A percentile compares a stretch with the other conserved stretches of the same genome.
Conservation (phyloP, 345 rosid species). For the Durio zibethinus region DNA sequence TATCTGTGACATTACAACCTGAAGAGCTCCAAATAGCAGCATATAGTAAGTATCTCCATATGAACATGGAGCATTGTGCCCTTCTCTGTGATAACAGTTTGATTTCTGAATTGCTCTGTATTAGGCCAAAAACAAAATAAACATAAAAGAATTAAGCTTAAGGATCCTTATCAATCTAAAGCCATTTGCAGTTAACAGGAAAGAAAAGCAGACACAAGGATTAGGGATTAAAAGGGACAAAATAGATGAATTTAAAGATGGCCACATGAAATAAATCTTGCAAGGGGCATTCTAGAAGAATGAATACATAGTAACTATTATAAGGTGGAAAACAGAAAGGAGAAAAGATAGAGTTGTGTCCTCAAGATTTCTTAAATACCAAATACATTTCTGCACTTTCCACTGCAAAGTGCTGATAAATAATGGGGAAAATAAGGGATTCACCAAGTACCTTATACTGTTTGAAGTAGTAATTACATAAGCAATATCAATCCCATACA, state of each 20-base stretch:
- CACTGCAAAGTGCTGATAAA: background rate
- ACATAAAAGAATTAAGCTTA: background rate
- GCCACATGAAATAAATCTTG: background rate
- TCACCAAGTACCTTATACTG: constrained; percentile 48
- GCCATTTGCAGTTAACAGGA: background rate
- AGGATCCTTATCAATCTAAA: background rate
- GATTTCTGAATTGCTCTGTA: constrained; percentile 46
- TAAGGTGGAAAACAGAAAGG: background rate
- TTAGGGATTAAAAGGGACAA: background rate
- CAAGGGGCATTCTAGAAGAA: background rate
- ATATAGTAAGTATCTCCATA: constrained; percentile 27
- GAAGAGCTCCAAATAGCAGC: constrained; percentile 40
- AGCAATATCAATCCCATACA: constrained; percentile 49
- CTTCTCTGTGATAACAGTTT: constrained; percentile 52
- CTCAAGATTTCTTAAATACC: too few species aligned
- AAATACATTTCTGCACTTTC: background rate
- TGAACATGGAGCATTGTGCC: constrained; percentile 38
- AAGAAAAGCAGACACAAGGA: background rate
- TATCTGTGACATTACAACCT: constrained; percentile 38
- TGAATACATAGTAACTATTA: background rate
- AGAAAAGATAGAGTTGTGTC: background rate
- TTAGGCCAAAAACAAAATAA: background rate
- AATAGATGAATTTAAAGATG: background rate
- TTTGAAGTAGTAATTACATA: constrained; percentile 64
- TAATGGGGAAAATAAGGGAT: background rate